A percentile compares a stretch with the other conserved stretches of the same genome.
Evolutionary conservation across 441 rosid genomes (phyloP).

Genomic region (Melastoma candidum): DNA sequence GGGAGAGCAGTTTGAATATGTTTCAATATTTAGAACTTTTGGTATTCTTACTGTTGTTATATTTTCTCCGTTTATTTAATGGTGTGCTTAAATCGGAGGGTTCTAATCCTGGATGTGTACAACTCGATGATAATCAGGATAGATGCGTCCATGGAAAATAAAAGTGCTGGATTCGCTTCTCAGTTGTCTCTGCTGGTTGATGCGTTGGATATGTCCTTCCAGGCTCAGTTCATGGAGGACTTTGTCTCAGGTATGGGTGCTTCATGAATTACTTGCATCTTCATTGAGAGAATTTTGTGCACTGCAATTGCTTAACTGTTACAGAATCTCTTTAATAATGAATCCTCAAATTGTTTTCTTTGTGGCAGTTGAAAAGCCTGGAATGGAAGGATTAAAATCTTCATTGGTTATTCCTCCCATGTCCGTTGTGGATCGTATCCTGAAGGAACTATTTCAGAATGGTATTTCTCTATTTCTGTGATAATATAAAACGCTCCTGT

Average conservation of each 20-base stretch:
- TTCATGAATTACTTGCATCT: conserved; percentile 13
- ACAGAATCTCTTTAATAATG: no score
- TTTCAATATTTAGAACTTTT: no score
- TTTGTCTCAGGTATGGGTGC: conserved; percentile 72
- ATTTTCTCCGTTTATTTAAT: no score
- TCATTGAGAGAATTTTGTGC: no score
- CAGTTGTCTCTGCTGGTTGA: conserved; percentile 74
- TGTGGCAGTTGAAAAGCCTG: conserved; percentile 63
- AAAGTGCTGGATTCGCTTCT: conserved; percentile 66
- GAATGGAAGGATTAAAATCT: conserved; percentile 56
- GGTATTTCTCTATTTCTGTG: conserved; percentile 31
- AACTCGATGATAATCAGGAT: conserved; percentile 22
- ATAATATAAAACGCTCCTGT: no score
- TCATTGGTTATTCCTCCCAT: conserved; percentile 83
- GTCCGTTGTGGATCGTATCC: conserved; percentile 78
- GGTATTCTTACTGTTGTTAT: no score
- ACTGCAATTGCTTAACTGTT: no score
- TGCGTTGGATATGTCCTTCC: conserved; percentile 59
- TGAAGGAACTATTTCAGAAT: conserved; percentile 85
- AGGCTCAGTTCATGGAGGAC: conserved; percentile 91
- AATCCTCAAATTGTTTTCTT: conserved; percentile 2
- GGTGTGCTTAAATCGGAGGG: no score
- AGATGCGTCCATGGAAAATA: conserved; percentile 43
- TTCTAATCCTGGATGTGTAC: no score
- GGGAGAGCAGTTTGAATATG: no score